A percentile compares a stretch with the other conserved stretches of the same genome.
phyloP scores from a whole-genome alignment of 352 stramenopile species.

The Globisporangium apiculatum region DNA sequence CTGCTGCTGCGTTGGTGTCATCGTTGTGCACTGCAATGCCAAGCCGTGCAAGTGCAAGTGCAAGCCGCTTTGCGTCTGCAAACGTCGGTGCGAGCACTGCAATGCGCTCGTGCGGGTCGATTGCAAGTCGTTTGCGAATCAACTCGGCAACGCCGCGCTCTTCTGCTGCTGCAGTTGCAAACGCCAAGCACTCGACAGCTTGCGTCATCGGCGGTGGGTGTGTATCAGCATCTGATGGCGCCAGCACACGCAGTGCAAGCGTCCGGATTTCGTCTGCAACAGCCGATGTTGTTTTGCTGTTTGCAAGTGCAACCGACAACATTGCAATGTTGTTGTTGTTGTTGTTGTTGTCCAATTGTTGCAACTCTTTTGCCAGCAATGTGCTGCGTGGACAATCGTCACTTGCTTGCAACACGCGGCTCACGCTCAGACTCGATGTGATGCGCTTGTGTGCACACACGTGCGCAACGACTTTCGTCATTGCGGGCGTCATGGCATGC shows the following conservation, averaged over 20 bases:
- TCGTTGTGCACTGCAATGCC: slow-evolving; percentile 20
- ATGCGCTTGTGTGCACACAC: slow-evolving; percentile 32
- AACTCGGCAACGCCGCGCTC: slow-evolving; percentile 11
- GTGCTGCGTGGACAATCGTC: slow-evolving; percentile 23
- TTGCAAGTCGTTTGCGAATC: slow-evolving; percentile 7
- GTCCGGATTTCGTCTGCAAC: slow-evolving; percentile 3
- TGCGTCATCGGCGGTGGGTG: neutral
- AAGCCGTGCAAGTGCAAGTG: slow-evolving; percentile 24
- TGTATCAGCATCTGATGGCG: too few relatives aligned
- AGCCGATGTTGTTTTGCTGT: too few relatives aligned
- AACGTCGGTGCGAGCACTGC: slow-evolving; percentile 33
- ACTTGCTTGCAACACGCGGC: slow-evolving; percentile 25
- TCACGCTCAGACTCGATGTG: slow-evolving; percentile 49
- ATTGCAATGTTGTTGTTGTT: neutral
- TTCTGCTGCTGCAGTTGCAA: slow-evolving; percentile 16
- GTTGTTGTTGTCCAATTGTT: neutral
- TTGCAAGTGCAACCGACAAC: too few relatives aligned
- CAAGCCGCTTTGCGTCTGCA: slow-evolving; percentile 30
- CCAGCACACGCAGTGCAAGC: slow-evolving; percentile 4
- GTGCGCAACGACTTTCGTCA: slow-evolving; percentile 39
- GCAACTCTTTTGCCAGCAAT: slow-evolving; percentile 33
- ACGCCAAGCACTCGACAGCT: slow-evolving; percentile 12
- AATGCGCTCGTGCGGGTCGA: slow-evolving; percentile 7
- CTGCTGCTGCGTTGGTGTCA: neutral
- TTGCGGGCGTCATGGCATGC: slow-evolving; percentile 57